Evolutionary conservation across 352 stramenopile genomes (phyloP).

Genomic region (Globisporangium irregulare): DNA sequence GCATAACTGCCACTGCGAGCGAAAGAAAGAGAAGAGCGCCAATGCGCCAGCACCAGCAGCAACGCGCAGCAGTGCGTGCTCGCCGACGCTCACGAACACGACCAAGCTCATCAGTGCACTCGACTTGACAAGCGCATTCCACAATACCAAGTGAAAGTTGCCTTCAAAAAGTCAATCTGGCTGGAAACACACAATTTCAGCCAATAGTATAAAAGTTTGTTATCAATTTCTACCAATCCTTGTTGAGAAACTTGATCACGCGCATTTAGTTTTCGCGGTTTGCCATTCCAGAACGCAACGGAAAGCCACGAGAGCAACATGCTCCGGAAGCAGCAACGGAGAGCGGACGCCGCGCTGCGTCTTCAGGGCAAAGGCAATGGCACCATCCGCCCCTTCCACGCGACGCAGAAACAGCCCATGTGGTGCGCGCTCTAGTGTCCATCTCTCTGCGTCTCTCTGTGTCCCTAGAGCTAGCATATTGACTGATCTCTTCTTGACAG

Average conservation of each 20-base stretch:
- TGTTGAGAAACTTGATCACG: neutral
- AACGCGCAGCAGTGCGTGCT: neutral
- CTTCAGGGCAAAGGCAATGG: neutral
- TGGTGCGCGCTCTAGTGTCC: conserved; percentile 26
- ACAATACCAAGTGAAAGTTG: neutral
- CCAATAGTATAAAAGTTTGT: neutral
- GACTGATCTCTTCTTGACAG: conserved; percentile 5
- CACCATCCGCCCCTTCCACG: conserved; percentile 41
- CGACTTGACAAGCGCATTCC: conserved; percentile 23
- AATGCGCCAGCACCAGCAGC: neutral
- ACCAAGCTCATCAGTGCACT: conserved; percentile 42
- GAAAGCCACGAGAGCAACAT: neutral
- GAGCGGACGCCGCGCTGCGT: neutral
- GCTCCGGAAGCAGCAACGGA: conserved; percentile 1
- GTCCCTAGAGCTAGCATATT: too few relatives aligned
- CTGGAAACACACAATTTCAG: neutral
- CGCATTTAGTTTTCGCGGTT: neutral
- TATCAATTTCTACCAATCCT: neutral
- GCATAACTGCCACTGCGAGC: neutral
- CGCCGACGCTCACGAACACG: conserved; percentile 37
- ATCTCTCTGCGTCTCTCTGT: neutral
- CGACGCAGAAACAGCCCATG: conserved; percentile 43
- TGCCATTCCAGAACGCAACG: conserved; percentile 6
- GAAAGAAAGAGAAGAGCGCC: conserved; percentile 1
- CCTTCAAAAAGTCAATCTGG: too few relatives aligned